These are phyloP conservation scores for Fraxinus albicans DNA, from an alignment of 305 asterid species.

Conservation along the genomic window DNA sequence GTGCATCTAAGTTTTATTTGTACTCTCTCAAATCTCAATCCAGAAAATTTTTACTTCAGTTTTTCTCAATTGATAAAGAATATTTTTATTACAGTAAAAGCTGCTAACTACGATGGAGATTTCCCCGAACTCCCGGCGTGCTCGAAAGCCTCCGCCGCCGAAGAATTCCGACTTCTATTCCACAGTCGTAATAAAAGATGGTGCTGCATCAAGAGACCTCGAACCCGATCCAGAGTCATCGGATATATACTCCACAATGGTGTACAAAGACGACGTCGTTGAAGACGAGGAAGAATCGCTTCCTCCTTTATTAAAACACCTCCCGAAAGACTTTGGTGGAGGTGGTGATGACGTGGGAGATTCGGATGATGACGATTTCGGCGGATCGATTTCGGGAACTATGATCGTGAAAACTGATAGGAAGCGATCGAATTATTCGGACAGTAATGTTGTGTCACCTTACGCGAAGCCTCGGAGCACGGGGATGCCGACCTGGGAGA, in stretches of 20 bases:
- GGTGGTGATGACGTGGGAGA: constrained; percentile 49
- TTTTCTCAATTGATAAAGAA: not conserved
- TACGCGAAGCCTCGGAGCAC: constrained; percentile 35
- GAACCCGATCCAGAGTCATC: constrained; percentile 32
- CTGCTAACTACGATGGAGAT: constrained; percentile 47
- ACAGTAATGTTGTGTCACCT: constrained; percentile 30
- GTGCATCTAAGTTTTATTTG: not conserved
- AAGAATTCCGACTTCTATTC: constrained; percentile 70
- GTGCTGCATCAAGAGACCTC: constrained; percentile 23
- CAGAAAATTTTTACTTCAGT: not conserved
- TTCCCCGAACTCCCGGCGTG: constrained; percentile 67
- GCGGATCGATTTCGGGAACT: constrained; percentile 65
- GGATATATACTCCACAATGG: constrained; percentile 72
- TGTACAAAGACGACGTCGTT: constrained; percentile 54
- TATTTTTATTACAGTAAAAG: not conserved
- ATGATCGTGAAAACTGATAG: constrained; percentile 70
- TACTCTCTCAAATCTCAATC: not conserved
- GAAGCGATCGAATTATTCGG: constrained; percentile 43
- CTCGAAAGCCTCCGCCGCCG: constrained; percentile 58
- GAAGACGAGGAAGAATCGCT: constrained; percentile 75
- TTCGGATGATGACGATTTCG: constrained; percentile 43
- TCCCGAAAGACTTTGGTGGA: constrained; percentile 85
- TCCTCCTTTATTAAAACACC: constrained; percentile 82
- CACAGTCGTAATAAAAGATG: constrained; percentile 44
- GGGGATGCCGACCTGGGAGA: constrained; percentile 40